A percentile compares a stretch with the other conserved stretches of the same genome.
These are phyloP conservation scores for Kuraishia cidri DNA, from an alignment of 805 yeast species.

Conservation along the genomic window DNA sequence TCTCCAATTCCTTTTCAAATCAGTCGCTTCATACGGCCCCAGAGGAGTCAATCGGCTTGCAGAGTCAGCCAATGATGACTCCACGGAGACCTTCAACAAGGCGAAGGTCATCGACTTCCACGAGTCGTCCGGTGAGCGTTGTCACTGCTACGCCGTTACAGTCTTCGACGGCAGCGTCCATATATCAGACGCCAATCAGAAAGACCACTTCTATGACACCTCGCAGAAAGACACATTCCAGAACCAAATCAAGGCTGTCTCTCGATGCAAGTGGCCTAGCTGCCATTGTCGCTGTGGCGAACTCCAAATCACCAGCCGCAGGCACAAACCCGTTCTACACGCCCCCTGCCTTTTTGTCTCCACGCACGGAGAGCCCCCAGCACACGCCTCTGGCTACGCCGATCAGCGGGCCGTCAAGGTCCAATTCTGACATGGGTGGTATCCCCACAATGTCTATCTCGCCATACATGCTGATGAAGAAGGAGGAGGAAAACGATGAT, in stretches of 20 bases:
- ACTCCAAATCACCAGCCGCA: slow-evolving; percentile 6
- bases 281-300: slow-evolving; percentile 11
- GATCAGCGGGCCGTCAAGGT: slow-evolving; percentile 2
- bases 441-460: slow-evolving; percentile 6
- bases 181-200: slow-evolving; percentile 14
- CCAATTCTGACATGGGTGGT: slow-evolving; percentile 12
- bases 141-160: slow-evolving; percentile 24
- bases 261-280: slow-evolving; percentile 23
- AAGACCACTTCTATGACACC: slow-evolving; percentile 18
- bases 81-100: slow-evolving; percentile 22
- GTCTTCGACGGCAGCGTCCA: slow-evolving; percentile 2
- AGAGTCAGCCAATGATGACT: slow-evolving; percentile 12
- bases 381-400: slow-evolving; percentile 7
- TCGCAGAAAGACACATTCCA: slow-evolving; percentile 21
- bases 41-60: no score
- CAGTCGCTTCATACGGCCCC: slow-evolving; percentile 6
- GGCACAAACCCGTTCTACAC: slow-evolving; percentile 36
- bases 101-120: slow-evolving; percentile 8
- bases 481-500: slow-evolving; percentile 4
- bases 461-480: slow-evolving; percentile 6
- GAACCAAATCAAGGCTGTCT: slow-evolving; percentile 30
- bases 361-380: slow-evolving; percentile 22
- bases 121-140: neutral
- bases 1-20: slow-evolving; percentile 9
- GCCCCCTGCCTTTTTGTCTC: slow-evolving; percentile 33